These are phyloP conservation scores for Fonsecaea multimorphosa DNA, from an alignment of 2,329 filamentous ascomycete species.

Conservation along the genomic window DNA sequence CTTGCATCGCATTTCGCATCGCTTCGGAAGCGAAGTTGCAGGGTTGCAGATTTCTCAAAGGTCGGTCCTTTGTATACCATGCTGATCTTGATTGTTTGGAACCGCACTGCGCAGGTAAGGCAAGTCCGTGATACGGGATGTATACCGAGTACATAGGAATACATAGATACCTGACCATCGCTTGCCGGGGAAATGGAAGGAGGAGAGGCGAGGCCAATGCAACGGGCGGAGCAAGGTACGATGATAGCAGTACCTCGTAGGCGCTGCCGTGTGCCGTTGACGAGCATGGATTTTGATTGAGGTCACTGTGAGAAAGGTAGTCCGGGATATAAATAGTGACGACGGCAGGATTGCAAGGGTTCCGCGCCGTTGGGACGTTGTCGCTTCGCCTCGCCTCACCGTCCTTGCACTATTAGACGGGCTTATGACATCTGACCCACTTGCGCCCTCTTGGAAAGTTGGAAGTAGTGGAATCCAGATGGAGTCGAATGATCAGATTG, in stretches of 20 bases:
- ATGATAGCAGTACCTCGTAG: background rate
- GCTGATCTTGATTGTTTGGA: background rate
- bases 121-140: too few relatives aligned
- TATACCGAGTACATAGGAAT: too few relatives aligned
- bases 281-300: background rate
- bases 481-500: background rate
- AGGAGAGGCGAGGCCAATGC: background rate
- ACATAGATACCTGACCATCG: background rate
- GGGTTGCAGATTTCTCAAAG: background rate
- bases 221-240: background rate
- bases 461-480: conserved; percentile 3
- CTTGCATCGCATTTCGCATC: background rate
- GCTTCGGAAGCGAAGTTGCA: conserved; percentile 4
- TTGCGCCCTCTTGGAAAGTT: background rate
- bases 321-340: background rate
- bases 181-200: background rate
- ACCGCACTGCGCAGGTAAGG: background rate
- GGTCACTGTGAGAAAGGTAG: background rate
- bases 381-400: conserved; percentile 1
- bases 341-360: background rate
- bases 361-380: background rate
- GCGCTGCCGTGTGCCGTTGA: background rate
- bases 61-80: background rate
- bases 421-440: background rate
- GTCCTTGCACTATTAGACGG: background rate